Evolutionary conservation across 176 grass and related monocot genomes (phyloP), one percentile per base, ranked within the genome.

Genomic region (Ananas comosus): DNA sequence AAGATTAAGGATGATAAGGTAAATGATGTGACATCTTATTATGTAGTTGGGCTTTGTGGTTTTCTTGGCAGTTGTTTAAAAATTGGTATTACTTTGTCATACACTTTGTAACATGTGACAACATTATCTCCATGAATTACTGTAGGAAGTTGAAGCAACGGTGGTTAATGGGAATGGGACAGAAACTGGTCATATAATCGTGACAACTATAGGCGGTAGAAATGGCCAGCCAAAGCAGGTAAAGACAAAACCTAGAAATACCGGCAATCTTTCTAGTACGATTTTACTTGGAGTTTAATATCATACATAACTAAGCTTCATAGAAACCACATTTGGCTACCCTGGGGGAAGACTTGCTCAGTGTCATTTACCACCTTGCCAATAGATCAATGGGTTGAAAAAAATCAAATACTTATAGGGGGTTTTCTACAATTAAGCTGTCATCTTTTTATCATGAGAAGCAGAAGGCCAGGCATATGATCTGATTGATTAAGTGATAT

Each of bases 1-100:
- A 91, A 91, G 72, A 87, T 91, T 68, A 84, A 85, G 67, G 88
- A 87, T 53, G 88, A 91, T 47, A 91, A 91, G 88, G 88, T 85
- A 76, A 64, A 18, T 3, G 3, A 33, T 61, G 73, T 12, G 13
- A 25, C 42, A 27, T 19, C 10, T 61, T 14, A 19, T 51, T 53
- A 61, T 58, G 10, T 28, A 12, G 33, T 70, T 64, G 16, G 49
- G 1, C 11, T 64, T 28, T 71, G 18, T 49, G 24, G 8, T 3
- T 64, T 61, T 54, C 4, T 2, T 59, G 29, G 18, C 23, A 24
- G 51, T 71, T 11, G 63, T 56, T 16, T 25, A 12, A 12, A 28
- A 52, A n/a, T 65, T 51, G 49, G 42, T 17, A 49, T 64, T 48
- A 25, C n/a, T 16, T 51, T 48, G 25, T 42, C 33, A 42, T 4